Evolutionary conservation across 2,329 filamentous ascomycete genomes (phyloP), one percentile per base, ranked within the genome.

Genomic region (Epicoccum sorghinum): DNA sequence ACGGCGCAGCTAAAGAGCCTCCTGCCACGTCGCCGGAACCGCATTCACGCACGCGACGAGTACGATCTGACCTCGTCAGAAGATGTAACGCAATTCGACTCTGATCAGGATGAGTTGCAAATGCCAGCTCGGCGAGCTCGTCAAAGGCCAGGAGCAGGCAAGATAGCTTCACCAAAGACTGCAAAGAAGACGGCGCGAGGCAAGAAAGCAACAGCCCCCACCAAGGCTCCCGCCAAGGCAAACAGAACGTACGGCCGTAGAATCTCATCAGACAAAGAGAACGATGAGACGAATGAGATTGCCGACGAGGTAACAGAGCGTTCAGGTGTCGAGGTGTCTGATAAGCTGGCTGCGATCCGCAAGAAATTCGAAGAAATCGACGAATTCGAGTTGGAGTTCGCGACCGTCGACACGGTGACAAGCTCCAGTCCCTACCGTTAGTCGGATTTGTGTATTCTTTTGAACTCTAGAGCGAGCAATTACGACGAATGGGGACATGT

Each of bases 351-450:
- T 57, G 76, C 70, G 1, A 77, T 77, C 24, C 75, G 74, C 58
- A 74, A 76, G 60, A 80, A 80, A 61, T 82, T 82, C 58, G 77
- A 72, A 24, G 79, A 80, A 49, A 75, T 82, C 4, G 80, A 82
- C 61, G 66, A 75, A 23, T 81, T 78, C 71, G 79, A 81, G 55
- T 73, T 82, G 68, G 78, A 80, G 41, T 82, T 81, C 64, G 80
- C 81, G 68, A 80, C 75, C 47, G 71, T 76, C 30, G 78, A 80
- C 53, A 70, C 67, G 22, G 68, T 44, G 50, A 64, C 66, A n/a
- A 73, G 67, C 47, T 77, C 74, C 32, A 78, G 75, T 62, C 76
- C 77, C 3, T 77, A 74, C 66, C 64, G 76, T 54, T 68, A 38
- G 61, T 18, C 6, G 13, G 22, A 12, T 22, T 4, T 38, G 18